Base-by-base conservation (phyloP, 2,329 filamentous ascomycete genomes). In the Mariannaea sp. region DNA sequence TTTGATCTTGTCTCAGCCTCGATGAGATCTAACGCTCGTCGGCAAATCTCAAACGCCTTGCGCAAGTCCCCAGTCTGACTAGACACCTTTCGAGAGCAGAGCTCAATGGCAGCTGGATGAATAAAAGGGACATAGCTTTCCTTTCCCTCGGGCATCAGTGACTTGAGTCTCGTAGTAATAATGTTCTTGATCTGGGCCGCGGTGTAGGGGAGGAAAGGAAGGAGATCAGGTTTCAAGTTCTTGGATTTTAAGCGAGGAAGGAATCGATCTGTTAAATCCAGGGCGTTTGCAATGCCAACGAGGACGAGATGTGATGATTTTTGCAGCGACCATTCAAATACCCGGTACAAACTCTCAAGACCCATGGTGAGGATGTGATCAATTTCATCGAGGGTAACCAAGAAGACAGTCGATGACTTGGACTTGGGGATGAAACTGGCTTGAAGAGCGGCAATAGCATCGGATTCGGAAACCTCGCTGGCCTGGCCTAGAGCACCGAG, bases 281-380 rank as follows among this genome's bases (percentile, higher is more conserved):
- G 80, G 4, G 94, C 94, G 67, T 99, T 99, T 63, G 94, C 94
- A 67, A 99, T 96, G 41, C 94, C 94, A 43, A 99, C 83, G 14
- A 99, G 78, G 29, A 94, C 78, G 5, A 99, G 84, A 16, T 84
- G 85, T 0, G 94, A 97, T 1, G 84, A 83, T 58, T 86, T 86
- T 57, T 90, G 84, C 66, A 99, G 77, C 1, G 94, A 95, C 92
- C 93, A 97, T 70, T 97, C 92, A 63, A 99, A 97, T n/a, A 99
- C 79, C 57, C 86, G 89, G 74, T 97, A 97, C 12, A 99, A 78
- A 49, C 94, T 88, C 62, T 95, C 91, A 53, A 94, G 77, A 62
- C 97, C 93, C 58, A 96, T 79, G 1, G 90, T 93, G 33, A 99
- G 80, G 43, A 99, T 86, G 67, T 96, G 90, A 67, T 99, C 94